Evolutionary conservation across 2,329 filamentous ascomycete genomes (phyloP).

Genomic region (Pseudogymnoascus pannorum): DNA sequence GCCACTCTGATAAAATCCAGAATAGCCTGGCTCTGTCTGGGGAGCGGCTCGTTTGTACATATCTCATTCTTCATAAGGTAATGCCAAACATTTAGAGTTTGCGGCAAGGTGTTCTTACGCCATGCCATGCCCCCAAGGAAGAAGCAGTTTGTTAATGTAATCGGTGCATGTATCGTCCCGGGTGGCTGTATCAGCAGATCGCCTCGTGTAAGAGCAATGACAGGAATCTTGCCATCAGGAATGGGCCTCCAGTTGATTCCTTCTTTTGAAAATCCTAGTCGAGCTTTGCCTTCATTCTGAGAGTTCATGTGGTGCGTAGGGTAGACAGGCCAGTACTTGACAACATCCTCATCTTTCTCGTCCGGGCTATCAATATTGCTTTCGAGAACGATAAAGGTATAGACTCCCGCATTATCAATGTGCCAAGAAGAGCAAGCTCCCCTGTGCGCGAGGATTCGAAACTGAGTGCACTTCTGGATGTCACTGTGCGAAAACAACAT

Average conservation of each 20-base stretch:
- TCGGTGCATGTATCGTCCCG: slow-evolving; percentile 11
- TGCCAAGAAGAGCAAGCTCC: slow-evolving; percentile 11
- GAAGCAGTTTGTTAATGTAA: slow-evolving; percentile 10
- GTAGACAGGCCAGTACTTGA: slow-evolving; percentile 12
- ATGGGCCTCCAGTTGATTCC: slow-evolving; percentile 11
- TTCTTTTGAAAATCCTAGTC: neutral
- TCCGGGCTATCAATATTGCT: neutral
- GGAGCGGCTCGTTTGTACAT: slow-evolving; percentile 10
- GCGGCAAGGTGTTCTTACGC: neutral
- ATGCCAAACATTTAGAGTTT: slow-evolving; percentile 4
- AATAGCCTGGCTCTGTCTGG: slow-evolving; percentile 6
- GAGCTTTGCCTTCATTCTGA: neutral
- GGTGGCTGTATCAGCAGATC: slow-evolving; percentile 11
- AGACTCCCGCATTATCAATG: slow-evolving; percentile 10
- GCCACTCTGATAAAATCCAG: neutral
- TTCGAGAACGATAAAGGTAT: slow-evolving; percentile 8
- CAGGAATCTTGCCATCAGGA: neutral
- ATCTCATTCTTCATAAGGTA: slow-evolving; percentile 7
- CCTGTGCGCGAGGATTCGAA: slow-evolving; percentile 11
- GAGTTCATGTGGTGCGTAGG: neutral
- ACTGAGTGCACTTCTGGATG: slow-evolving; percentile 10
- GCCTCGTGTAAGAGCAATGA: slow-evolving; percentile 9
- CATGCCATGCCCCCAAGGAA: slow-evolving; percentile 11
- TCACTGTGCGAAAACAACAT: slow-evolving; percentile 7
- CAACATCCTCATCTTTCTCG: slow-evolving; percentile 10